These are phyloP conservation scores for Aegle marmelos DNA, from an alignment of 345 rosid genomes.

Conservation along the genomic window DNA sequence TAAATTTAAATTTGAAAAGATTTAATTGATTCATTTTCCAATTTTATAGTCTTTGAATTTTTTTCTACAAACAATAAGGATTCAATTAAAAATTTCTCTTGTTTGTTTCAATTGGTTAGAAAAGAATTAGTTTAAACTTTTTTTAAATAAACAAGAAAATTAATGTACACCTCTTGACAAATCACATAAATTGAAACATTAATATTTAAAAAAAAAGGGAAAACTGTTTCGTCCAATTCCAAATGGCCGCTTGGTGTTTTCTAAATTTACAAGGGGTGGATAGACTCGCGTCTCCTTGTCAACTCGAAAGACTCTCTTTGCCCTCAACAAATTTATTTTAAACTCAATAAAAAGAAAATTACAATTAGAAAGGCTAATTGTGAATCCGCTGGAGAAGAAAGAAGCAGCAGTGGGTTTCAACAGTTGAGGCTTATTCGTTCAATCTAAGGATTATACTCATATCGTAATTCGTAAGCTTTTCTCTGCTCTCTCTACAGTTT, in stretches of 20 bases:
- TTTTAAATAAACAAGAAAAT: too few relatives aligned
- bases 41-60: too few relatives aligned
- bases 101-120: too few relatives aligned
- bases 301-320: neutral
- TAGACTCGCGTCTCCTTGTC: neutral
- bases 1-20: too few relatives aligned
- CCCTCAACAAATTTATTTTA: neutral
- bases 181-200: too few relatives aligned
- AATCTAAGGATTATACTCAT: neutral
- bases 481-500: neutral
- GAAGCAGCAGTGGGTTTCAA: neutral
- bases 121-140: too few relatives aligned
- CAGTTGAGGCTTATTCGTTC: neutral
- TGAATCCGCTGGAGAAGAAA: neutral
- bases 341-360: neutral
- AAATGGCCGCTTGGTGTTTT: neutral
- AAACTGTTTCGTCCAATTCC: neutral
- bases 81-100: too few relatives aligned
- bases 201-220: neutral
- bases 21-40: too few relatives aligned
- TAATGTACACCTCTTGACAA: neutral
- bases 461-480: slow-evolving; percentile 3
- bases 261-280: neutral
- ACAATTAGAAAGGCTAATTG: neutral
- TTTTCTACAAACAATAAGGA: too few relatives aligned